These are phyloP conservation scores for Leccinum griseonigrum DNA, from an alignment of 1,284 basidiomycete species.

Conservation along the genomic window DNA sequence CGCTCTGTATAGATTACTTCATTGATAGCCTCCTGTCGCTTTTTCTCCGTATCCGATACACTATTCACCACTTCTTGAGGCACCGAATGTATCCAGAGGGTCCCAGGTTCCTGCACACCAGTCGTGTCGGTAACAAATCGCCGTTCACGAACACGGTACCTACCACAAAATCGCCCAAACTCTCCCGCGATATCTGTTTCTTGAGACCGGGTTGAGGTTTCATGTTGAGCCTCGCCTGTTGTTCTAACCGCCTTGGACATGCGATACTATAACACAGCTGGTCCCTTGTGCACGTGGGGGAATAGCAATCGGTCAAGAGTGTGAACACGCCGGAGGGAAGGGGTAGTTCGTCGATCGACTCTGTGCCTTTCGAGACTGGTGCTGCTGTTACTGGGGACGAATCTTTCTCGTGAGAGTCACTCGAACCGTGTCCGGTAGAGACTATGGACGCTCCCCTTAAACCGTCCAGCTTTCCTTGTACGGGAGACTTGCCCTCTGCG, in stretches of 20 bases:
- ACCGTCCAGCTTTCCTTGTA: conserved; percentile 21
- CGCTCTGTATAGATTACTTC: conserved; percentile 99
- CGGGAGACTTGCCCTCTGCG: conserved; percentile 33
- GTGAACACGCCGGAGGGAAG: conserved; percentile 97
- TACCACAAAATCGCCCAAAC: conserved; percentile 78
- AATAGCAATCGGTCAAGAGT: conserved; percentile 96
- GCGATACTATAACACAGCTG: conserved; percentile 95
- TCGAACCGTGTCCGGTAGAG: conserved; percentile 41
- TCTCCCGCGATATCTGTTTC: conserved; percentile 80
- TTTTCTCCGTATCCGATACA: conserved; percentile 92
- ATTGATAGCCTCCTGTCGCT: conserved; percentile 97
- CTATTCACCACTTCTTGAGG: conserved; percentile 92
- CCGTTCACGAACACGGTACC: conserved; percentile 22
- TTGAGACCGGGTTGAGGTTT: conserved; percentile 89
- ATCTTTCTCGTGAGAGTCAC: conserved; percentile 41
- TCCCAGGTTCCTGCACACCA: conserved; percentile 72
- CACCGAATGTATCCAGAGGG: conserved; percentile 97
- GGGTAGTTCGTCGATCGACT: conserved; percentile 59
- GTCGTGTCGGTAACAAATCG: conserved; percentile 8
- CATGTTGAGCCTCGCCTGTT: conserved; percentile 90
- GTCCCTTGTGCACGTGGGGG: conserved; percentile 94
- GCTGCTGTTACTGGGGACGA: conserved; percentile 39
- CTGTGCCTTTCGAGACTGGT: conserved; percentile 42
- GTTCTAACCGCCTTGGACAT: conserved; percentile 91
- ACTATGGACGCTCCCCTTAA: conserved; percentile 30